Conservation (phyloP, 129 eudicot genomes). For the Deinandra increscens region DNA sequence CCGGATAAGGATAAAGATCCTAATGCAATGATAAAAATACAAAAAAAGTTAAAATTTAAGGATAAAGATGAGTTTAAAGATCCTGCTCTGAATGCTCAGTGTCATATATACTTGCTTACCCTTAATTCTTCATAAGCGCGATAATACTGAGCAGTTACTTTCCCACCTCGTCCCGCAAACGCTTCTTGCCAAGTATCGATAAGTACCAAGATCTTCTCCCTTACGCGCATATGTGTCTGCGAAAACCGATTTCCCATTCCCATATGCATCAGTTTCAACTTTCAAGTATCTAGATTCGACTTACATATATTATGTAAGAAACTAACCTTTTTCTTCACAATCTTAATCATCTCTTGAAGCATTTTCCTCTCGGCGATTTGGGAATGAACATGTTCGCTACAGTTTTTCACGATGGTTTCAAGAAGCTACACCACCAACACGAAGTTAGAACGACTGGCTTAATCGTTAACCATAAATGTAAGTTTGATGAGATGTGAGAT, state of each 20-base stretch:
- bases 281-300: neutral
- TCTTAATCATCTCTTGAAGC: slow-evolving; percentile 81
- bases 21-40: too few species aligned
- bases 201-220: slow-evolving; percentile 68
- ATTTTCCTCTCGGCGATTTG: slow-evolving; percentile 72
- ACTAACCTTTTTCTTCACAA: slow-evolving; percentile 77
- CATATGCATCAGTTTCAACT: neutral
- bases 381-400: slow-evolving; percentile 77
- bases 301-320: neutral
- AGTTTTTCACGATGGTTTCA: slow-evolving; percentile 95
- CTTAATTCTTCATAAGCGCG: slow-evolving; percentile 89
- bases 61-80: too few species aligned
- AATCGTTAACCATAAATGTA: neutral
- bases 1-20: too few species aligned
- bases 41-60: too few species aligned
- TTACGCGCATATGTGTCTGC: slow-evolving; percentile 82
- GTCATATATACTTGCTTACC: slow-evolving; percentile 41
- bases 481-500: neutral
- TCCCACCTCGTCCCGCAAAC: slow-evolving; percentile 80
- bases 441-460: neutral
- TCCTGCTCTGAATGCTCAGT: too few species aligned
- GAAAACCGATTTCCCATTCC: slow-evolving; percentile 1
- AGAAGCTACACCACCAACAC: slow-evolving; percentile 52
- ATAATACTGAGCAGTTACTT: slow-evolving; percentile 60
- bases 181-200: slow-evolving; percentile 95